Evolutionary conservation across 495 filamentous ascomycete species (phyloP), one percentile per base, ranked within the genome.

Genomic region (Aspergillus avenaceus): DNA sequence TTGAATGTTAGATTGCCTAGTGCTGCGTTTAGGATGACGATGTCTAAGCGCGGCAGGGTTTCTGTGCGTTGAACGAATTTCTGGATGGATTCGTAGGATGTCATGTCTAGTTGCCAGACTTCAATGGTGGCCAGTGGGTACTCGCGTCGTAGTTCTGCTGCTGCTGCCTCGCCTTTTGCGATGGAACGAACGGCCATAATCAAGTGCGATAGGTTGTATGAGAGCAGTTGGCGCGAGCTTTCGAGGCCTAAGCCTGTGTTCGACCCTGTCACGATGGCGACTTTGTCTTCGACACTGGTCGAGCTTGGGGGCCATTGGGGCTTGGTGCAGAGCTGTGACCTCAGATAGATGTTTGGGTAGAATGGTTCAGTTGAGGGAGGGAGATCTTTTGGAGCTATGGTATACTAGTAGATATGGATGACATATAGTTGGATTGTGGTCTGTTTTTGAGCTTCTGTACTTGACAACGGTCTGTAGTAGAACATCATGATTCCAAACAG

Each of bases 11-110:
- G 14, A 14, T 63, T 63, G n/a, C 25, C 26, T 8, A 76, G 5
- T 5, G 78, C 81, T 8, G 78, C 78, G 55, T 84, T 84, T 32
- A 82, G 70, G 19, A 82, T 66, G 12, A 63, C 72, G 8, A 77
- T 67, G 49, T 84, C 75, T 2, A 84, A 47, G 0, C 74, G 59
- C 4, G 53, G 5, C 0, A 79, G 60, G 9, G 64, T 49, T 53
- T 55, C 63, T 9, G 53, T 56, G 5, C 57, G 61, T 3, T 47
- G 29, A 3, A 50, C 69, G 47, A 81, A 80, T 0, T 56, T 58
- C 23, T 68, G 58, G 14, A 80, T 57, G 0, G 75, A 79, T 1
- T 55, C 56, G 43, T 80, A 80, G 1, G 55, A 64, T 13, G 48
- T 52, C 58, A 82, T 68, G 40, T 83, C 79, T 3, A 84, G 52